phyloP scores from a whole-genome alignment of 2,329 filamentous ascomycete genomes.

The Alternaria arbusti region DNA sequence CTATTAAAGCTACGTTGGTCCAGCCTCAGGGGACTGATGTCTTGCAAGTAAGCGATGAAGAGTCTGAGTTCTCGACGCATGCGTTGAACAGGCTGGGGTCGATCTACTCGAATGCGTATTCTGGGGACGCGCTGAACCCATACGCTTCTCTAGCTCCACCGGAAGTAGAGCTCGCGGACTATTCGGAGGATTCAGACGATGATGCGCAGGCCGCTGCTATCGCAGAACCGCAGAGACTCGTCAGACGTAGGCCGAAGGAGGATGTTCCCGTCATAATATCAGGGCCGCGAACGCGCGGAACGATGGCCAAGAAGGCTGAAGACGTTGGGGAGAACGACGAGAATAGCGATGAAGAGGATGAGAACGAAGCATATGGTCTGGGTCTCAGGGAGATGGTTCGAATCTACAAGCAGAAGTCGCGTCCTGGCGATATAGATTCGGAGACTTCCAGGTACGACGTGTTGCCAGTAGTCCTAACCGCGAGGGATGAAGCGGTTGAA shows the following conservation, averaged over 20 bases:
- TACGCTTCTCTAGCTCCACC: not conserved
- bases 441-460: not conserved
- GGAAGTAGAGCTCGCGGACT: not conserved
- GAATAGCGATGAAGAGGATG: not conserved
- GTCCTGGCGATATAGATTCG: not conserved
- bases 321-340: not conserved
- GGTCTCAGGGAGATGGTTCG: not conserved
- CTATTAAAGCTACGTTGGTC: not conserved
- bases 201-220: not conserved
- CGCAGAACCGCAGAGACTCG: too few relatives aligned
- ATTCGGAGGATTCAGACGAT: not conserved
- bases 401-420: not conserved
- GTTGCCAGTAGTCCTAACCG: conserved; percentile 1
- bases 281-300: not conserved
- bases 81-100: not conserved
- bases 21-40: not conserved
- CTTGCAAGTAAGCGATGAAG: not conserved
- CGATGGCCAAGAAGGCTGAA: not conserved
- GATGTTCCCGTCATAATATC: not conserved
- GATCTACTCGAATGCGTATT: not conserved
- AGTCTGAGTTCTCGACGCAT: not conserved
- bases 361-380: not conserved
- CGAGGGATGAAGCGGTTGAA: conserved; percentile 2
- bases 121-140: not conserved
- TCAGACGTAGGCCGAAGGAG: not conserved